A percentile compares a stretch with the other conserved stretches of the same genome.
phyloP scores from a whole-genome alignment of 192 early-diverging fungal genomes.

The Cetraspora pellucida region DNA sequence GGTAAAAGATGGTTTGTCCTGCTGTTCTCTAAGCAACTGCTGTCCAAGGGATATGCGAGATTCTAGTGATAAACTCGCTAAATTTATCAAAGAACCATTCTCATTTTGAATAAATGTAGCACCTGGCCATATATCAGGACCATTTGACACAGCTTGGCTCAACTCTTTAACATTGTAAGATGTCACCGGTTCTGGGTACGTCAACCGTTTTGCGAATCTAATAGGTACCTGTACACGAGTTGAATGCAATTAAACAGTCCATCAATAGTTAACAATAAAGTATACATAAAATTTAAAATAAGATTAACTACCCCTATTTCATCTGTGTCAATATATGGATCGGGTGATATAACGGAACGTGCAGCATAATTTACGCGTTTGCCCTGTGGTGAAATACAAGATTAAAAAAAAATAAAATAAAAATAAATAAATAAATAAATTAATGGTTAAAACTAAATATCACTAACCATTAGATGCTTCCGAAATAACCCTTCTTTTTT shows the following conservation, averaged over 20 bases:
- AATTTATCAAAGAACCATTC: constrained; percentile 85
- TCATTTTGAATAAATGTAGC: constrained; percentile 93
- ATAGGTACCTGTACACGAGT: constrained; percentile 65
- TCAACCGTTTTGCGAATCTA: constrained; percentile 91
- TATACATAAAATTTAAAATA: neutral
- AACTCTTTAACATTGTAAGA: constrained; percentile 92
- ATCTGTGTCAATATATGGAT: constrained; percentile 95
- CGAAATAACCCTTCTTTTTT: constrained; percentile 99
- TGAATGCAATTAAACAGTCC: neutral
- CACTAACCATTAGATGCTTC: constrained; percentile 92
- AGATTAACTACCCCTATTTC: constrained; percentile 77
- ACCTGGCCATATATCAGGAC: constrained; percentile 94
- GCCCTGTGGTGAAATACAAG: constrained; percentile 46
- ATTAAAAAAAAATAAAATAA: neutral
- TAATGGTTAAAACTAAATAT: neutral
- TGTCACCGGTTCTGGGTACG: constrained; percentile 98
- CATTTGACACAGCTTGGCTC: constrained; percentile 91
- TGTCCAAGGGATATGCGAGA: constrained; percentile 95
- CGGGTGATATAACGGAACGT: constrained; percentile 95
- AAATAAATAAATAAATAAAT: neutral
- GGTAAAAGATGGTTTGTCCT: constrained; percentile 45
- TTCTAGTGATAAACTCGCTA: constrained; percentile 79
- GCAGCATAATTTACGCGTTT: constrained; percentile 99
- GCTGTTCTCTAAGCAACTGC: constrained; percentile 80
- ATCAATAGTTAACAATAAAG: neutral